Evolutionary conservation across 768 basidiomycete genomes (phyloP), one percentile per base, ranked within the genome.

Genomic region (Pluteus cervinus): DNA sequence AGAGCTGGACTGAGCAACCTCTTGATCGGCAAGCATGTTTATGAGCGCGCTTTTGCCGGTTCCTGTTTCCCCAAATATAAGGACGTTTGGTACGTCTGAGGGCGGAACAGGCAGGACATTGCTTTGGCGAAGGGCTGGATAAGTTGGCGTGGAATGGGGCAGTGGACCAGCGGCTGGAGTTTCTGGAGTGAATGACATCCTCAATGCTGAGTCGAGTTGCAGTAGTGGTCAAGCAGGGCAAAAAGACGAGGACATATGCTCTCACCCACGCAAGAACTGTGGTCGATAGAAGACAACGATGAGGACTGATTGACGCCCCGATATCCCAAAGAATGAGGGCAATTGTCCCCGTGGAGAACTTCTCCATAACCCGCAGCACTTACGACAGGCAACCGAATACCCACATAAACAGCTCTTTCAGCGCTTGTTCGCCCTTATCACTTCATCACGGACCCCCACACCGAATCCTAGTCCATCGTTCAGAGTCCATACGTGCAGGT

Each of bases 1-100:
- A 36, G 46, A 49, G 7, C 59, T 59, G 24, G 54, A 51, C 1
- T 36, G 36, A 34, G 60, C 60, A 30, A 50, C 18, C 1, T 37
- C 38, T 11, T 24, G 17, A 16, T 54, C 48, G 41, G 49, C 50
- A 28, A 65, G 49, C 52, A 58, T 54, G 42, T 61, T 56, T 32
- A 65, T 45, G 38, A 60, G 41, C 26, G 58, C 61, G 46, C 60
- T 54, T 41, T 65, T 62, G 23, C 59, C 54, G 28, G 23, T 29
- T 3, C 45, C 45, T 2, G 37, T 35, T 14, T 43, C 45, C 7
- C 45, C 45, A 15, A 46, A 46, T 6, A 46, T 24, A 21, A 46
- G 33, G 16, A 46, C 28, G 16, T 46, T 46, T 23, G 26, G 36
- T 18, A 23, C 20, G 12, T 21, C 33, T 14, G 21, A 5, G 12